Conservation (phyloP, 164 flowering plant species). For the Vitis rotundifolia region DNA sequence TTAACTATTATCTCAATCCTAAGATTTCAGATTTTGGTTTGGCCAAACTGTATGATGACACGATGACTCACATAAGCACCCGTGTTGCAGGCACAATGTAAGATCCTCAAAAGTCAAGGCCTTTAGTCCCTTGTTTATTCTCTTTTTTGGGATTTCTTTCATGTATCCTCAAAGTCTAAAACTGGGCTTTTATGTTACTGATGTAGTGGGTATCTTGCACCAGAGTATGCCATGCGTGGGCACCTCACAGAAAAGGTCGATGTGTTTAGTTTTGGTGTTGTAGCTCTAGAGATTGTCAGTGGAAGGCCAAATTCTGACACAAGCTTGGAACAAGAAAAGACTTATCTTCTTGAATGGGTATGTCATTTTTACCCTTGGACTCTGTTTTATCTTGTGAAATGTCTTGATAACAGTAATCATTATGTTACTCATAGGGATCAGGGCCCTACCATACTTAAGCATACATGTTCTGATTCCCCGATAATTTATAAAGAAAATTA, state of each 20-base stretch:
- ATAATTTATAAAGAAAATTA: background rate
- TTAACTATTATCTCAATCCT: conserved; percentile 55
- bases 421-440: no score
- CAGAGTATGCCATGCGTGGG: conserved; percentile 65
- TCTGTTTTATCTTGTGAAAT: no score
- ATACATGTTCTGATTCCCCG: background rate
- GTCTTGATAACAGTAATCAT: no score
- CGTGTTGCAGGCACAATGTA: conserved; percentile 72
- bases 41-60: conserved; percentile 72
- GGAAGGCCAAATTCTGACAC: conserved; percentile 56
- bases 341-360: conserved; percentile 67
- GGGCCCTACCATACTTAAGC: no score
- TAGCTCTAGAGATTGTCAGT: conserved; percentile 58
- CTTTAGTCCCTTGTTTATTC: background rate
- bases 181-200: background rate
- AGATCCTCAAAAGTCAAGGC: conserved; percentile 4
- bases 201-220: conserved; percentile 65
- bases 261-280: conserved; percentile 57
- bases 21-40: conserved; percentile 75
- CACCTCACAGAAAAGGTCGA: conserved; percentile 71
- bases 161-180: no score
- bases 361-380: background rate
- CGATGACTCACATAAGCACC: conserved; percentile 63
- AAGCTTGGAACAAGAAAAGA: conserved; percentile 36
- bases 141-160: background rate